Percentiles rank a stretch among this genome's conserved stretches.
Evolutionary conservation across 495 filamentous ascomycete genomes (phyloP).

Genomic region (Trichoderma virens): DNA sequence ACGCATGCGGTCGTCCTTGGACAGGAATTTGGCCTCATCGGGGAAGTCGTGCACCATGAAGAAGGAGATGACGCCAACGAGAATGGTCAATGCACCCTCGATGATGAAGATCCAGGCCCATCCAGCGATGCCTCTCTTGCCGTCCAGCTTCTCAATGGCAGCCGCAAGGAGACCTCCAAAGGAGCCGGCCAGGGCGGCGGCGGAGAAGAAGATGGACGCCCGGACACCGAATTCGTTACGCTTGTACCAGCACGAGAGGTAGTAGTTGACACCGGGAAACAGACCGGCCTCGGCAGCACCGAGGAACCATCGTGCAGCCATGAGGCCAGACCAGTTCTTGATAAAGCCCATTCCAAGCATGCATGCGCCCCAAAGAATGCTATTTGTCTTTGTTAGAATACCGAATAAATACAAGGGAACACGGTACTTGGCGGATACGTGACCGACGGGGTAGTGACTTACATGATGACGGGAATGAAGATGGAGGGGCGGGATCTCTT

Average conservation of each 20-base stretch:
- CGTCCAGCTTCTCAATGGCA: conserved; percentile 68
- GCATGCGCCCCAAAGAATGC: conserved; percentile 59
- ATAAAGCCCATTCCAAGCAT: conserved; percentile 84
- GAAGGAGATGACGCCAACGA: conserved; percentile 67
- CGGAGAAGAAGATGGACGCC: conserved; percentile 73
- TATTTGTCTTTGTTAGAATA: conserved; percentile 16
- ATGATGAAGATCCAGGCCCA: conserved; percentile 86
- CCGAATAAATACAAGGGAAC: neutral
- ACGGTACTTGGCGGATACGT: no score
- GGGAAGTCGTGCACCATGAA: conserved; percentile 91
- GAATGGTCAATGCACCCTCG: conserved; percentile 66
- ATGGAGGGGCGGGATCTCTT: conserved; percentile 56
- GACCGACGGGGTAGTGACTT: conserved; percentile 24
- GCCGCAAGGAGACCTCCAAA: conserved; percentile 80
- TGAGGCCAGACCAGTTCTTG: conserved; percentile 66
- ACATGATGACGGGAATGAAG: conserved; percentile 63
- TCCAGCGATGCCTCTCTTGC: conserved; percentile 54
- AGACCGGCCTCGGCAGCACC: conserved; percentile 79
- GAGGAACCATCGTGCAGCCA: conserved; percentile 79
- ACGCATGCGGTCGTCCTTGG: conserved; percentile 59
- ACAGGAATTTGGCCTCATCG: conserved; percentile 71
- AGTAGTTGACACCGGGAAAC: conserved; percentile 83
- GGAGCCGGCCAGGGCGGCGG: conserved; percentile 74
- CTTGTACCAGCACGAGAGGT: conserved; percentile 81
- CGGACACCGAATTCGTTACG: conserved; percentile 67